phyloP scores from a whole-genome alignment of 2,329 filamentous ascomycete species.

The Colletotrichum sublineola region DNA sequence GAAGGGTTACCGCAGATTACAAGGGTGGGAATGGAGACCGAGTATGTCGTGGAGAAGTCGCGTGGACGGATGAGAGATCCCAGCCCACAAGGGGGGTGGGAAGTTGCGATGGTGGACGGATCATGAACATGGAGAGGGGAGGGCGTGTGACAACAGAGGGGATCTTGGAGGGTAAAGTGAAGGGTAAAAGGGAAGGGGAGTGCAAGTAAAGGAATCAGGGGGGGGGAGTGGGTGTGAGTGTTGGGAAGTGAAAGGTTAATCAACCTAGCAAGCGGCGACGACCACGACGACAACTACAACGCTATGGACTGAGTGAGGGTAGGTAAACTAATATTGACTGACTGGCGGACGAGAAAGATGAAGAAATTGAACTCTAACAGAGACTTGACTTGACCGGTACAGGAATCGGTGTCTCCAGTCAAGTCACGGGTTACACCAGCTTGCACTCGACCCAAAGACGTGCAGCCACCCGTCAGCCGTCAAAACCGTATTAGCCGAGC shows the following conservation, averaged over 20 bases:
- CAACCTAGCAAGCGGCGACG: slow-evolving; percentile 29
- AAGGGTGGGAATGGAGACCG: not conserved
- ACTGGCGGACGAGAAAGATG: slow-evolving; percentile 27
- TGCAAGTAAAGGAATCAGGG: slow-evolving; percentile 1
- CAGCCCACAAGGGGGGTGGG: slow-evolving; percentile 37
- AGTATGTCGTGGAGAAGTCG: slow-evolving; percentile 33
- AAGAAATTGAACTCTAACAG: slow-evolving; percentile 32
- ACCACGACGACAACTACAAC: slow-evolving; percentile 10
- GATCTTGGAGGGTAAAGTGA: slow-evolving; percentile 11
- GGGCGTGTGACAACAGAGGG: slow-evolving; percentile 30
- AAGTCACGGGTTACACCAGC: slow-evolving; percentile 27
- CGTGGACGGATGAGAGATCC: slow-evolving; percentile 36
- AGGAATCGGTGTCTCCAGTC: slow-evolving; percentile 26
- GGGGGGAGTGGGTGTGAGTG: slow-evolving; percentile 13
- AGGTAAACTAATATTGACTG: slow-evolving; percentile 1
- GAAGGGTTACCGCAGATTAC: slow-evolving; percentile 28
- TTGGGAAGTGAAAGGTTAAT: slow-evolving; percentile 34
- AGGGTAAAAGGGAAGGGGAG: slow-evolving; percentile 13
- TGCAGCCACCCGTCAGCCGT: slow-evolving; percentile 31
- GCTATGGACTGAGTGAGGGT: slow-evolving; percentile 20
- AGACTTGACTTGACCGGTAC: slow-evolving; percentile 22
- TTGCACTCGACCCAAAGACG: slow-evolving; percentile 26
- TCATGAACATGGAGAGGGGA: slow-evolving; percentile 36
- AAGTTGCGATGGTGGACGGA: slow-evolving; percentile 32
- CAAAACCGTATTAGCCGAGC: slow-evolving; percentile 19